Evolutionary conservation across 1,284 basidiomycete genomes (phyloP).

Genomic region (Tilletiopsis washingtonensis): DNA sequence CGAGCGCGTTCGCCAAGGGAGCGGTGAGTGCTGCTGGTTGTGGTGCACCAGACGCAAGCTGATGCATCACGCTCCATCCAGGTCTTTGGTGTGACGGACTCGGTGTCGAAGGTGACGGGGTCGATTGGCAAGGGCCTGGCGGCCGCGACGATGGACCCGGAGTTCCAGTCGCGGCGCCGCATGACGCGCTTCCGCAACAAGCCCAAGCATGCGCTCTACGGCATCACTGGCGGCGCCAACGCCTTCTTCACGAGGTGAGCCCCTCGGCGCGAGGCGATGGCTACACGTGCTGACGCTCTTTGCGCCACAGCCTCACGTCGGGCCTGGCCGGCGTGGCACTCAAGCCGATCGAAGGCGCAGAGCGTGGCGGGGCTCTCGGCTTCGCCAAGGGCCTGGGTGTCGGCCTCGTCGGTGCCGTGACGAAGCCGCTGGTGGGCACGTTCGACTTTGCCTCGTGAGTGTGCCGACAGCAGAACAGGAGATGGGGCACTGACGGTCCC

Average conservation of each 20-base stretch:
- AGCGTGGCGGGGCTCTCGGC: conserved; percentile 83
- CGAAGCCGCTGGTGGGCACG: conserved; percentile 92
- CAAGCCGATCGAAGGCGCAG: conserved; percentile 94
- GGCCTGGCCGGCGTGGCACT: conserved; percentile 93
- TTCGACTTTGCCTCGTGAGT: conserved; percentile 76
- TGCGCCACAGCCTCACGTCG: conserved; percentile 85
- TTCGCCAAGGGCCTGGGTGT: conserved; percentile 98
- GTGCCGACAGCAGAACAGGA: too few relatives aligned
- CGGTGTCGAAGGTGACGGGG: conserved; percentile 92
- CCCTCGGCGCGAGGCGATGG: too few relatives aligned
- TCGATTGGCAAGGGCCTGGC: conserved; percentile 95
- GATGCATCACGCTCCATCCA: too few relatives aligned
- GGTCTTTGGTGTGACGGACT: conserved; percentile 87
- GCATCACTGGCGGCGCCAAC: conserved; percentile 86
- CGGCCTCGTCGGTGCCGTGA: conserved; percentile 85
- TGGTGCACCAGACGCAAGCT: too few relatives aligned
- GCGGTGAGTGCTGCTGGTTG: conserved; percentile 92
- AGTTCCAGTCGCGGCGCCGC: conserved; percentile 82
- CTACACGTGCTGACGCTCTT: too few relatives aligned
- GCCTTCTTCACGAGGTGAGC: conserved; percentile 88
- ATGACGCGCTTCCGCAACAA: conserved; percentile 86
- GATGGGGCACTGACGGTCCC: too few relatives aligned
- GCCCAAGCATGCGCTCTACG: conserved; percentile 89
- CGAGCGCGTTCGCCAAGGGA: conserved; percentile 53
- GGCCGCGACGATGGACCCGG: conserved; percentile 89